Conservation (phyloP, 495 filamentous ascomycete species). For the Jackrogersella multiformis region DNA sequence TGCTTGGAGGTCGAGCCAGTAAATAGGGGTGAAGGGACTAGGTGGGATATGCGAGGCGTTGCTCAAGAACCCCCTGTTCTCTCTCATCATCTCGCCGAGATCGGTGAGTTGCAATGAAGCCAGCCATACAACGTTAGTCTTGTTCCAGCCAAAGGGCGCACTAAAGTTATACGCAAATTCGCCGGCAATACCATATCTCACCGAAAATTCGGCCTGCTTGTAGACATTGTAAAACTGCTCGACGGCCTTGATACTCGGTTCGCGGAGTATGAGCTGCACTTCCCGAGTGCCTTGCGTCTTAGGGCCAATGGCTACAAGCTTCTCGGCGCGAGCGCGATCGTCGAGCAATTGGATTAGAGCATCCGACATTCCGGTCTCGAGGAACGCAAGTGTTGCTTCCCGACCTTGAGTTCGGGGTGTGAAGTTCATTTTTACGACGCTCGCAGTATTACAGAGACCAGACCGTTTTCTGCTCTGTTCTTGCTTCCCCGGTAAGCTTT, state of each 20-base stretch:
- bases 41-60: not conserved
- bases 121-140: not conserved
- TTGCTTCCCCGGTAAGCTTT: not conserved
- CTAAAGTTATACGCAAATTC: conserved; percentile 30
- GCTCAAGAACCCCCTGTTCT: not conserved
- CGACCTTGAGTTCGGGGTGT: conserved; percentile 19
- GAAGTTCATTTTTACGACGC: conserved; percentile 2
- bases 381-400: conserved; percentile 22
- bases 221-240: conserved; percentile 20
- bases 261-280: conserved; percentile 24
- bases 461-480: not conserved
- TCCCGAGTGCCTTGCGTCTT: conserved; percentile 32
- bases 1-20: conserved; percentile 17
- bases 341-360: conserved; percentile 17
- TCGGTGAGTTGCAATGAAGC: conserved; percentile 30
- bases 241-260: conserved; percentile 29
- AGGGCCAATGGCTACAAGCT: conserved; percentile 9
- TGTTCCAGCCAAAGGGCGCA: conserved; percentile 33
- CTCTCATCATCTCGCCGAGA: not conserved
- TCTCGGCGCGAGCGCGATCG: conserved; percentile 24
- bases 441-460: not conserved
- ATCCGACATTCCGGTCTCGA: conserved; percentile 14
- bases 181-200: conserved; percentile 19
- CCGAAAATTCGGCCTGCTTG: conserved; percentile 16
- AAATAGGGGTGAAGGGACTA: conserved; percentile 2